phyloP scores from a whole-genome alignment of 495 filamentous ascomycete genomes.

The Trichoderma gamsii region DNA sequence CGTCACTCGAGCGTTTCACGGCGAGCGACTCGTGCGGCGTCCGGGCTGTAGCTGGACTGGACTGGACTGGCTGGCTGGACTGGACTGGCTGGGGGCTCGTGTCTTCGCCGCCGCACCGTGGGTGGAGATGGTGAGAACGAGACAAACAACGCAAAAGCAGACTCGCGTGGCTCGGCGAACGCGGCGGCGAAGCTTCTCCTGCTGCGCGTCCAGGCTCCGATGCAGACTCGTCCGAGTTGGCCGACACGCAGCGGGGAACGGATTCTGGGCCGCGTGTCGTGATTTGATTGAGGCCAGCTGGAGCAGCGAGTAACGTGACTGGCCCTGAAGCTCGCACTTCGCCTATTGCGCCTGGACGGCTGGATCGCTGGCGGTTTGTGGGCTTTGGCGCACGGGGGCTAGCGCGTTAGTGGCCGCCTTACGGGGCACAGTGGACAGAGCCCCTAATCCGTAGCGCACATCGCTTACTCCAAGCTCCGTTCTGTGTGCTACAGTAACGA shows the following conservation, averaged over 20 bases:
- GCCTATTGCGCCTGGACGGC: neutral
- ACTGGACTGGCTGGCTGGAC: neutral
- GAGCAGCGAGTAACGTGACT: neutral
- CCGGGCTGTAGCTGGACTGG: neutral
- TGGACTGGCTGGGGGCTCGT: neutral
- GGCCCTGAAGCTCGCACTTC: neutral
- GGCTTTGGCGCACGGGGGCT: neutral
- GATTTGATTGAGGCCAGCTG: neutral
- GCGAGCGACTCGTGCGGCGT: neutral
- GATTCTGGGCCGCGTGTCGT: neutral
- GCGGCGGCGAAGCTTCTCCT: neutral
- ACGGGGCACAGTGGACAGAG: neutral
- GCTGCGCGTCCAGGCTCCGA: neutral
- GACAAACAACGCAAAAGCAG: neutral
- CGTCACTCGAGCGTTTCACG: neutral
- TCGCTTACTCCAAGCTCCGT: neutral
- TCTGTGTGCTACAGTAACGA: neutral
- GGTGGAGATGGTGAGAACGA: neutral
- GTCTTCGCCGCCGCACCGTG: neutral
- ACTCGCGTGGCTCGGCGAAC: neutral
- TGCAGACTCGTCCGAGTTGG: neutral
- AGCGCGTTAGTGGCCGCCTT: neutral
- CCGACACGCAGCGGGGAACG: slow-evolving; percentile 8
- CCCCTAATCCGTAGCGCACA: neutral
- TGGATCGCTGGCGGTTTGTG: neutral